These are phyloP conservation scores for Colletotrichum nymphaeae DNA, from an alignment of 2,329 filamentous ascomycete species.

Conservation along the genomic window DNA sequence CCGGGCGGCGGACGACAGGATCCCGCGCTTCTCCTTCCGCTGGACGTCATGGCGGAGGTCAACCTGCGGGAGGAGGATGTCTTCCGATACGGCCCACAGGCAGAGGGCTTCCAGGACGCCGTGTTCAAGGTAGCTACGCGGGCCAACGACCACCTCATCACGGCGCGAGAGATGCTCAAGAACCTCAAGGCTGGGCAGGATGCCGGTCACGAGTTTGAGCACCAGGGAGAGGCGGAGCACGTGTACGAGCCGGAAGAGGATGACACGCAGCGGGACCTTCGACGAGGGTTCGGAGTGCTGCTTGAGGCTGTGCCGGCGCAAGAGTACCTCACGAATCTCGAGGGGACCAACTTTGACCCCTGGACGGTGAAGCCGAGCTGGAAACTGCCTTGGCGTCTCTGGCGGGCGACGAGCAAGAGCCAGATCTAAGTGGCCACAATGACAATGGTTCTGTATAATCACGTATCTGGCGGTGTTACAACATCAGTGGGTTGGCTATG, in stretches of 20 bases:
- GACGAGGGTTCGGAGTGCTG: slow-evolving; percentile 81
- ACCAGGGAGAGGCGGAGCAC: slow-evolving; percentile 80
- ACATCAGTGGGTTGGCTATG: not conserved
- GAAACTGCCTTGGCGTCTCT: slow-evolving; percentile 85
- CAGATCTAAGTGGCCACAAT: slow-evolving; percentile 51
- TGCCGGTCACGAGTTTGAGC: slow-evolving; percentile 89
- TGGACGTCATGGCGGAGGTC: slow-evolving; percentile 88
- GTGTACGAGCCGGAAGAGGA: slow-evolving; percentile 55
- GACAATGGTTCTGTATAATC: not conserved
- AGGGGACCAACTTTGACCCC: slow-evolving; percentile 85
- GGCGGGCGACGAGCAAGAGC: slow-evolving; percentile 62
- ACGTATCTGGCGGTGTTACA: not conserved
- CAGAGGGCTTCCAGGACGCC: slow-evolving; percentile 85
- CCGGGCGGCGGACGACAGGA: slow-evolving; percentile 43
- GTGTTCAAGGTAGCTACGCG: slow-evolving; percentile 93
- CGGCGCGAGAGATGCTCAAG: slow-evolving; percentile 89
- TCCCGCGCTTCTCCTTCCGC: slow-evolving; percentile 78
- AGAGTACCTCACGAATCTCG: slow-evolving; percentile 81
- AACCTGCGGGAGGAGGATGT: slow-evolving; percentile 91
- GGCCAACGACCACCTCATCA: slow-evolving; percentile 95
- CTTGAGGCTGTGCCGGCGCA: slow-evolving; percentile 83
- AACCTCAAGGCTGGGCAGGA: slow-evolving; percentile 79
- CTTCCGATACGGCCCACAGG: slow-evolving; percentile 81
- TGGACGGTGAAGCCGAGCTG: slow-evolving; percentile 78
- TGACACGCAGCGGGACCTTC: slow-evolving; percentile 52